Conservation (phyloP, 169 alveolate genomes). For the Cryptosporidium tyzzeri region DNA sequence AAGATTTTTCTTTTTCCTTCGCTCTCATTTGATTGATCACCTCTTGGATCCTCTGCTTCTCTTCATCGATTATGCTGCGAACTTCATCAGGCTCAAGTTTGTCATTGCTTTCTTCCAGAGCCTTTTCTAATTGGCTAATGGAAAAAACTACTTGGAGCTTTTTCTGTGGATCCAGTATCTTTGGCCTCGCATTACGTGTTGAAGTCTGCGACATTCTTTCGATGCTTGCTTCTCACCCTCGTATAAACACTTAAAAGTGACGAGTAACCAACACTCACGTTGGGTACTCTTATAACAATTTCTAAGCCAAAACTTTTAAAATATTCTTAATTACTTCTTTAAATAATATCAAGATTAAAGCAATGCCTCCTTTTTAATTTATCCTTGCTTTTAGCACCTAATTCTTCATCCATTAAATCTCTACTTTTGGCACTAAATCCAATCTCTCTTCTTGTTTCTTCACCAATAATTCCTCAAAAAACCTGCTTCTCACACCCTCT, state of each 20-base stretch:
- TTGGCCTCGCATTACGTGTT: slow-evolving; percentile 63
- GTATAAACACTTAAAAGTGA: background rate
- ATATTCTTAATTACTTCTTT: too few species aligned
- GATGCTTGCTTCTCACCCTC: background rate
- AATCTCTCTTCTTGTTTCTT: background rate
- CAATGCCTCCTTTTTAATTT: background rate
- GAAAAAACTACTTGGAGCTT: slow-evolving; percentile 52
- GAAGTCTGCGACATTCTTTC: slow-evolving; percentile 30
- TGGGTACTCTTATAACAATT: background rate
- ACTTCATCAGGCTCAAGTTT: slow-evolving; percentile 41
- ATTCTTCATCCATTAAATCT: background rate
- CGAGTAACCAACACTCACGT: background rate
- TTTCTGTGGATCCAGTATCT: slow-evolving; percentile 65
- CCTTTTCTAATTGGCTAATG: slow-evolving; percentile 41
- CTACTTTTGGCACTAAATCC: background rate
- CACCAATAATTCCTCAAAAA: background rate
- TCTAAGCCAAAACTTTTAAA: background rate
- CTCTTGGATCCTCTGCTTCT: slow-evolving; percentile 34
- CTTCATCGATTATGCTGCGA: slow-evolving; percentile 26
- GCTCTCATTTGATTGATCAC: slow-evolving; percentile 22
- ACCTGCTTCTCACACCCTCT: slow-evolving; percentile 44
- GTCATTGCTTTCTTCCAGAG: slow-evolving; percentile 50
- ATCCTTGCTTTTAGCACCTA: background rate
- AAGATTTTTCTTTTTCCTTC: slow-evolving; percentile 18
- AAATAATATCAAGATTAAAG: background rate